These are phyloP conservation scores for Cystobasidium sp. DNA, from an alignment of 1,284 basidiomycete species.

Conservation along the genomic window DNA sequence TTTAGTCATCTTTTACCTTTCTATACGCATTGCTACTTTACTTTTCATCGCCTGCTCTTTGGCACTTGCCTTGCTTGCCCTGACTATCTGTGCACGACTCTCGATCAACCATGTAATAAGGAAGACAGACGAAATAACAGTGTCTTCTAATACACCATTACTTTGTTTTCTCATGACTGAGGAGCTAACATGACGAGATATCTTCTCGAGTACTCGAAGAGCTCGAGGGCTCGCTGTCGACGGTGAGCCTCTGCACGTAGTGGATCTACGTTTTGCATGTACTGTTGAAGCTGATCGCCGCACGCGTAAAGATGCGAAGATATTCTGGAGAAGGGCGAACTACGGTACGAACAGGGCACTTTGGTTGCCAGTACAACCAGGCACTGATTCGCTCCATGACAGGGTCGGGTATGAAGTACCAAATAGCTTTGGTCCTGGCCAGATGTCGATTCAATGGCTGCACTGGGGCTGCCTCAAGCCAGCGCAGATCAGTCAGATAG, in stretches of 20 bases:
- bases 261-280: too few relatives aligned
- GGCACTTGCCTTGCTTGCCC: too few relatives aligned
- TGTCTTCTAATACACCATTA: too few relatives aligned
- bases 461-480: constrained; percentile 21
- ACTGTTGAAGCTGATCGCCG: background rate
- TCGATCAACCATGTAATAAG: too few relatives aligned
- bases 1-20: too few relatives aligned
- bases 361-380: too few relatives aligned
- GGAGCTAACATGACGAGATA: background rate
- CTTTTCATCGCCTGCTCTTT: too few relatives aligned
- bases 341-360: background rate
- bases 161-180: too few relatives aligned
- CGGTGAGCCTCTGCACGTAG: background rate
- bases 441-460: constrained; percentile 9
- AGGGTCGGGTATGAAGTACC: constrained; percentile 10
- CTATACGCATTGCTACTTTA: too few relatives aligned
- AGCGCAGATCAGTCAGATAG: constrained; percentile 14
- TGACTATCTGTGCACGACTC: too few relatives aligned
- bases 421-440: background rate
- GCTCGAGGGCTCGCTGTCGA: constrained; percentile 19
- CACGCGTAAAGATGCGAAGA: constrained; percentile 30
- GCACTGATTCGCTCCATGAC: background rate
- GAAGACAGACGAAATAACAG: too few relatives aligned
- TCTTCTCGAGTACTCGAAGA: constrained; percentile 35
- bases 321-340: constrained; percentile 11